Evolutionary conservation across 2,329 filamentous ascomycete species (phyloP).

Genomic region (Microdochium nivale): DNA sequence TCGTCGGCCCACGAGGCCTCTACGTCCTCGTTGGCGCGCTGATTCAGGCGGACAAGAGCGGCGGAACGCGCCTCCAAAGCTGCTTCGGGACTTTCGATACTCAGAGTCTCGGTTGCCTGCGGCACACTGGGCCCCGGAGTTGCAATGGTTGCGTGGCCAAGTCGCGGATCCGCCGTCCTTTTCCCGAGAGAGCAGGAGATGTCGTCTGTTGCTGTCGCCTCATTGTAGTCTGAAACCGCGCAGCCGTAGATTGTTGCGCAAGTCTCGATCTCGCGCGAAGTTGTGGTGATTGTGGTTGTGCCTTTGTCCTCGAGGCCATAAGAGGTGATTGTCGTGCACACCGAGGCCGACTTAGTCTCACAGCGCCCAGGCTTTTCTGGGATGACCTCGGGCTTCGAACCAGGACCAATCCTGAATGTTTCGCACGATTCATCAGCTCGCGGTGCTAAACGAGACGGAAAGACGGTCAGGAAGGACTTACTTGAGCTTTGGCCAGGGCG

Average conservation of each 20-base stretch:
- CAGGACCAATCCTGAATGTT: not conserved
- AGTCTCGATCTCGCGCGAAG: not conserved
- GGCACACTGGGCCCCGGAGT: not conserved
- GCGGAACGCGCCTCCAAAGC: not conserved
- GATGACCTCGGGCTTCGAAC: not conserved
- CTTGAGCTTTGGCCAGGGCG: not conserved
- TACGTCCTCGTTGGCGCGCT: not conserved
- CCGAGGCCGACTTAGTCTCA: not conserved
- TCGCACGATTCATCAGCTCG: not conserved
- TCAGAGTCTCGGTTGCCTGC: not conserved
- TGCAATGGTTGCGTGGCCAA: not conserved
- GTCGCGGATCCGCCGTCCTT: not conserved
- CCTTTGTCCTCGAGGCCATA: not conserved
- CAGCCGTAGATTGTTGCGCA: not conserved
- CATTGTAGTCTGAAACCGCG: not conserved
- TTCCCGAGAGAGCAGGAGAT: not conserved
- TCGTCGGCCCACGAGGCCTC: not conserved
- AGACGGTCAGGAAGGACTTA: not conserved
- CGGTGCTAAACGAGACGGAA: not conserved
- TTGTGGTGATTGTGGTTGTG: not conserved
- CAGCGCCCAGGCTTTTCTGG: not conserved
- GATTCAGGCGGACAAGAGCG: not conserved
- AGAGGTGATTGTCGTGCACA: not conserved
- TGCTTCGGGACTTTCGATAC: not conserved
- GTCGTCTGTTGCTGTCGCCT: not conserved